phyloP scores from a whole-genome alignment of 2,329 filamentous ascomycete genomes.

The Trichoderma oligosporum region DNA sequence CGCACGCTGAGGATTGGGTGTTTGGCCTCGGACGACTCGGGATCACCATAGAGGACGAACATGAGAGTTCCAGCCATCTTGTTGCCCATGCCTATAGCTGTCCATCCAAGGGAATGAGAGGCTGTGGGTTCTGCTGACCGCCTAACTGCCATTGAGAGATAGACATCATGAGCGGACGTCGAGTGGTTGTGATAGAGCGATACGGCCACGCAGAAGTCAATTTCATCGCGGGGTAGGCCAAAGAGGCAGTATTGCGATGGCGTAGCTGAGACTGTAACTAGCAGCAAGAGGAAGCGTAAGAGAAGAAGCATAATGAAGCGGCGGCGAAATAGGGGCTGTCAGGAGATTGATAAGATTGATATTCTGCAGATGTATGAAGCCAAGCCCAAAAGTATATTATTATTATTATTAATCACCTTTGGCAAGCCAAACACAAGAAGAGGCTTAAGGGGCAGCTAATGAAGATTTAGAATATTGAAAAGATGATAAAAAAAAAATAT shows the following conservation, averaged over 20 bases:
- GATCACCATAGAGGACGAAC: slow-evolving; percentile 26
- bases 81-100: slow-evolving; percentile 21
- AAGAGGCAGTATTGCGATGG: slow-evolving; percentile 24
- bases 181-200: slow-evolving; percentile 23
- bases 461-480: no score
- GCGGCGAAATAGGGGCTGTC: no score
- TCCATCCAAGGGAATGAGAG: slow-evolving; percentile 20
- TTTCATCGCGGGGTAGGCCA: slow-evolving; percentile 15
- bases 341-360: no score
- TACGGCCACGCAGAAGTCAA: slow-evolving; percentile 24
- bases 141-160: slow-evolving; percentile 20
- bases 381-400: no score
- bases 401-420: no score
- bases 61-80: slow-evolving; percentile 24
- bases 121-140: neutral
- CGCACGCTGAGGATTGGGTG: slow-evolving; percentile 21
- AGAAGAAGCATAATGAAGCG: neutral
- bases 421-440: no score
- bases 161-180: slow-evolving; percentile 21
- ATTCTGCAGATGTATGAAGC: no score
- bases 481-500: no score
- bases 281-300: neutral
- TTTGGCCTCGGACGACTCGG: neutral
- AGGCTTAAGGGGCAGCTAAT: no score
- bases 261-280: slow-evolving; percentile 6